A percentile compares a stretch with the other conserved stretches of the same genome.
Conservation (phyloP, 805 yeast species). For the Yamadazyma nakazawae region DNA sequence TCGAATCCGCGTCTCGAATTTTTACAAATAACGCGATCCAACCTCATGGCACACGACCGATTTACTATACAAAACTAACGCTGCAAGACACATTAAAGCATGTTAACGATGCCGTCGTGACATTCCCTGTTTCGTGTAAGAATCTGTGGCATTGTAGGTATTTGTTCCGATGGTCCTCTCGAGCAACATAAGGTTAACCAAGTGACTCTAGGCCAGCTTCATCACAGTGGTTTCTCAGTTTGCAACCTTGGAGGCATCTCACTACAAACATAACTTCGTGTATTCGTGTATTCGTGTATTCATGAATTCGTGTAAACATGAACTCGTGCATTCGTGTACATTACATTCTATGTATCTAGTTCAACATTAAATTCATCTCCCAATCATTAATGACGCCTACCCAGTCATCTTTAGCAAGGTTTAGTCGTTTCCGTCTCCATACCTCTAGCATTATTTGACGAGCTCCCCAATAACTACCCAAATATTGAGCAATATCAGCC, state of each 20-base stretch:
- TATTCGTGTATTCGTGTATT: too few species aligned
- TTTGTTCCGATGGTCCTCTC: background rate
- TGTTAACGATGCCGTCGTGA: background rate
- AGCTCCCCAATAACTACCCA: constrained; percentile 83
- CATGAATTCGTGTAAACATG: background rate
- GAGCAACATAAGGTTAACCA: too few species aligned
- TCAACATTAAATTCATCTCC: constrained; percentile 81
- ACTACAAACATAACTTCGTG: too few species aligned
- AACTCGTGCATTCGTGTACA: background rate
- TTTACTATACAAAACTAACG: background rate
- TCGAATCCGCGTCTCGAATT: background rate
- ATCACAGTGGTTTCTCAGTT: background rate
- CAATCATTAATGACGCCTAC: constrained; percentile 74
- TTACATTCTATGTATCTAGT: constrained; percentile 22
- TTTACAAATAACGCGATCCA: background rate
- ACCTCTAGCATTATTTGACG: constrained; percentile 82
- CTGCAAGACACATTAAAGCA: background rate
- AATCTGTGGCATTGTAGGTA: background rate
- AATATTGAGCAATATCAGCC: constrained; percentile 50
- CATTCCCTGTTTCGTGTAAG: background rate
- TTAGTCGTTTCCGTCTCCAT: constrained; percentile 68
- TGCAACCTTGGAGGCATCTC: too few species aligned
- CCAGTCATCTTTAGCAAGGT: constrained; percentile 67
- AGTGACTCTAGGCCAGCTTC: too few species aligned
- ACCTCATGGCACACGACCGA: background rate